Base-by-base conservation (phyloP, 2,329 filamentous ascomycete species). In the Fusarium citri region DNA sequence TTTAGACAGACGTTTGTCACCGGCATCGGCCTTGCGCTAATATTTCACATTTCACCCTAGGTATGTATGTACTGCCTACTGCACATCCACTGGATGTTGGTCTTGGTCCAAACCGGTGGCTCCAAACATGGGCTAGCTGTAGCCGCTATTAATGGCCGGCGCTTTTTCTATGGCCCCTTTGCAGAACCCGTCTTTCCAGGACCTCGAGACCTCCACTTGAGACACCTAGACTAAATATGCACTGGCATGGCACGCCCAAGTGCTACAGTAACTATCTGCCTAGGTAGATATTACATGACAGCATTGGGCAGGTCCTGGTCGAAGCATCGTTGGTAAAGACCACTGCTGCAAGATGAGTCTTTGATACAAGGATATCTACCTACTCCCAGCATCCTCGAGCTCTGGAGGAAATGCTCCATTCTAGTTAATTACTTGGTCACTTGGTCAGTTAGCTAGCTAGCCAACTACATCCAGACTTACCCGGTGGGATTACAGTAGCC, bases 141-240 rank as follows among this genome's bases (percentile, higher is more conserved):
- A 57, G 69, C 64, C 69, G 67, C 71, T 69, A 74, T 60, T 25
- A 40, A 67, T 48, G 67, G 42, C 47, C 43, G 53, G 64, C 51
- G 63, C 22, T 45, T 43, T 58, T 55, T 45, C 56, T 61, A 58
- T 23, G 40, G 48, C 58, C 59, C 69, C 53, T 63, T 57, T 57
- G 53, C 55, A 61, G 61, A 51, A 37, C 34, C 64, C 55, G 51
- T 61, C 63, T 50, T 46, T 46, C 58, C 53, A 22, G 50, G 22
- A 46, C 25, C 50, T 71, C 47, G 58, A 58, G 16, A 48, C 22
- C 50, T 71, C 50, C 63, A 58, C 58, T 57, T 22, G 11, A 28
- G 15, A 57, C 63, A 43, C 51, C 58, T 66, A 57, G 55, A 43
- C 55, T 66, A 53, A 53, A 42, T 60, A 30, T 68, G 47, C 50